Evolutionary conservation across 345 rosid species (phyloP).

Genomic region (Anacardium occidentale): DNA sequence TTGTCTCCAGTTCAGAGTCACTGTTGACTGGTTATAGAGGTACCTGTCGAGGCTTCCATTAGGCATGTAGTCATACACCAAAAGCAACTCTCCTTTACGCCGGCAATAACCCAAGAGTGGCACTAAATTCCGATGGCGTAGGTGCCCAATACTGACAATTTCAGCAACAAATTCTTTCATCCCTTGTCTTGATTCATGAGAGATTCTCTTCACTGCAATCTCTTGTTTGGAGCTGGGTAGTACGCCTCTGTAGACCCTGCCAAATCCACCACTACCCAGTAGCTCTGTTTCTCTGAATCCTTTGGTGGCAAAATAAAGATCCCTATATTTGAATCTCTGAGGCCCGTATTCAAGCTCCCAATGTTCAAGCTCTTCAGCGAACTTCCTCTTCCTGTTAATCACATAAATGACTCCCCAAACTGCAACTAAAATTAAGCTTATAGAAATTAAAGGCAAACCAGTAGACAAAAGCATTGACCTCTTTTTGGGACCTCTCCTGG

Average conservation of each 20-base stretch:
- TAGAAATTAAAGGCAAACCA: conserved; percentile 45
- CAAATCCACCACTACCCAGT: conserved; percentile 68
- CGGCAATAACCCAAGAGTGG: conserved; percentile 57
- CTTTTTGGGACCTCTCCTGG: conserved; percentile 34
- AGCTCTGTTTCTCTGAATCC: conserved; percentile 59
- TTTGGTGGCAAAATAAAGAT: conserved; percentile 58
- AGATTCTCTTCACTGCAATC: conserved; percentile 63
- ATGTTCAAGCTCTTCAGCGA: conserved; percentile 63
- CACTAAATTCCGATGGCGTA: conserved; percentile 61
- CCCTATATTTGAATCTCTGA: conserved; percentile 59
- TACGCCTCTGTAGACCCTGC: conserved; percentile 59
- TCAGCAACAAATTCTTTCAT: conserved; percentile 62
- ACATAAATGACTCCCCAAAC: conserved; percentile 23
- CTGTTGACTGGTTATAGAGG: conserved; percentile 40
- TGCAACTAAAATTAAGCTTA: conserved; percentile 21
- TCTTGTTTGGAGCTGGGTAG: conserved; percentile 42
- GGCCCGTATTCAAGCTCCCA: conserved; percentile 72
- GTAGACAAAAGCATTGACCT: conserved; percentile 36
- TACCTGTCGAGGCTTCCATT: conserved; percentile 60
- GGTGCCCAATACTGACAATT: conserved; percentile 51
- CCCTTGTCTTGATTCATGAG: conserved; percentile 63
- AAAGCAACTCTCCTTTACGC: conserved; percentile 53
- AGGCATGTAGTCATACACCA: conserved; percentile 66
- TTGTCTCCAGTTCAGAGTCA: conserved; percentile 50
- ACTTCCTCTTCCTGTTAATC: conserved; percentile 48